Percentiles rank a stretch among this genome's conserved stretches.
These are phyloP conservation scores for Pulicaria dysenterica DNA, from an alignment of 129 eudicot genomes.

Conservation along the genomic window DNA sequence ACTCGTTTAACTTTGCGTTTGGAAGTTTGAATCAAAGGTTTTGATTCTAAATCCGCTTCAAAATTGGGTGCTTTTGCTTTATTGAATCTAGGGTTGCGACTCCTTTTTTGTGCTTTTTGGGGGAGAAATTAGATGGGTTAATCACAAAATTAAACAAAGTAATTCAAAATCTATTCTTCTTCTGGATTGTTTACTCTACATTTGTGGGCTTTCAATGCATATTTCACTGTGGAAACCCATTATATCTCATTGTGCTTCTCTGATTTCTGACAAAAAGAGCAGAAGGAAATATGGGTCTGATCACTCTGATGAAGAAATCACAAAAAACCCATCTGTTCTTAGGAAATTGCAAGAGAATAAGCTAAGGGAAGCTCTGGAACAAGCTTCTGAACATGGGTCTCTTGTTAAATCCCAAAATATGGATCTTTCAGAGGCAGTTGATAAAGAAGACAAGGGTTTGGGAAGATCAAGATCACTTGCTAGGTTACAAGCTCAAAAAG, in stretches of 20 bases:
- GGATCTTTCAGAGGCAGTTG: slow-evolving; percentile 38
- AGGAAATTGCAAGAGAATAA: slow-evolving; percentile 42
- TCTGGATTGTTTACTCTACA: neutral
- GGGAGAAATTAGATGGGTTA: slow-evolving; percentile 31
- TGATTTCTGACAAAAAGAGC: slow-evolving; percentile 42
- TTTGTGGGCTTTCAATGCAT: slow-evolving; percentile 35
- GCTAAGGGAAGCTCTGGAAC: slow-evolving; percentile 47
- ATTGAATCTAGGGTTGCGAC: slow-evolving; percentile 27
- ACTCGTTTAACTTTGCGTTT: slow-evolving; percentile 1
- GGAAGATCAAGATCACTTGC: slow-evolving; percentile 54
- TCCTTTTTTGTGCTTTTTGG: slow-evolving; percentile 16
- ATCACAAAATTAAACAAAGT: neutral
- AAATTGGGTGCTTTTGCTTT: slow-evolving; percentile 31
- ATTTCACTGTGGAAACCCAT: slow-evolving; percentile 50
- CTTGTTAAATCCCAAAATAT: slow-evolving; percentile 41
- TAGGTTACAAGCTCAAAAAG: slow-evolving; percentile 46
- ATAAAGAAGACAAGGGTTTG: slow-evolving; percentile 34
- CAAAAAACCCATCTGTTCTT: slow-evolving; percentile 31
- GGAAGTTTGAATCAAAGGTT: slow-evolving; percentile 40
- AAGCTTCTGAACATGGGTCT: slow-evolving; percentile 50
- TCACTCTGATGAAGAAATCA: slow-evolving; percentile 22
- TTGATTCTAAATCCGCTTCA: slow-evolving; percentile 20
- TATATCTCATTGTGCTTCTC: slow-evolving; percentile 43
- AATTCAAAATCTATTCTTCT: slow-evolving; percentile 8
- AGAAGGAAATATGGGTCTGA: slow-evolving; percentile 40